phyloP scores from a whole-genome alignment of 148 eudicot species.

The Rhododendron ovatum region DNA sequence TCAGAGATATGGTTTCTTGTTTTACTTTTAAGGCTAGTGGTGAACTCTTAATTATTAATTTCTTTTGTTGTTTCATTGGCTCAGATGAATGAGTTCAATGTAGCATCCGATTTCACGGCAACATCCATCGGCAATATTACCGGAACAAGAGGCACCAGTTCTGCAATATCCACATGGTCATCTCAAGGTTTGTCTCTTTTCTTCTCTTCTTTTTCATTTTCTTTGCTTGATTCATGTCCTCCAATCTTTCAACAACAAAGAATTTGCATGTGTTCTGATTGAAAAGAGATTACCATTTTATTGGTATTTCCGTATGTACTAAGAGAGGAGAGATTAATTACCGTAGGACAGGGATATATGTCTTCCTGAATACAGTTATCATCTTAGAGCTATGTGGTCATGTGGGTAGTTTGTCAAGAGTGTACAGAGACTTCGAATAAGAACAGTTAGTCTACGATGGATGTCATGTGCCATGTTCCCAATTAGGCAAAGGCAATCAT shows the following conservation, averaged over 20 bases:
- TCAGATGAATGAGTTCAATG: constrained; percentile 46
- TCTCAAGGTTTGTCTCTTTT: constrained; percentile 45
- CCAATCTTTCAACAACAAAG: neutral
- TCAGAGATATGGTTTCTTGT: neutral
- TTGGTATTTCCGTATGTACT: neutral
- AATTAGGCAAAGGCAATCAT: constrained; percentile 12
- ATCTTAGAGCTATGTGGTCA: neutral
- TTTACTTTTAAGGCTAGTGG: neutral
- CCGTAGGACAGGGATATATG: neutral
- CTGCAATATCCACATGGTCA: constrained; percentile 56
- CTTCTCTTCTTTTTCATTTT: neutral
- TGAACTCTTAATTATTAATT: too few relatives aligned
- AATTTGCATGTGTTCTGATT: neutral
- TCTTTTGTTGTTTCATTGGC: neutral
- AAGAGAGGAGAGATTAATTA: neutral
- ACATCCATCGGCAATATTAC: constrained; percentile 39
- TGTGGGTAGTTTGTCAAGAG: neutral
- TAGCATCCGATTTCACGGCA: constrained; percentile 39
- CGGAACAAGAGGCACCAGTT: constrained; percentile 29
- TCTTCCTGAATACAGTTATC: neutral
- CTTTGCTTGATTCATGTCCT: neutral
- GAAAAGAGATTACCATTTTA: neutral
- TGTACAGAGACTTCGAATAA: neutral
- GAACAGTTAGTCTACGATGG: neutral
- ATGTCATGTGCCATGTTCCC: constrained; percentile 1